Evolutionary conservation across 2,329 filamentous ascomycete genomes (phyloP).

Genomic region (Claviceps maximensis): DNA sequence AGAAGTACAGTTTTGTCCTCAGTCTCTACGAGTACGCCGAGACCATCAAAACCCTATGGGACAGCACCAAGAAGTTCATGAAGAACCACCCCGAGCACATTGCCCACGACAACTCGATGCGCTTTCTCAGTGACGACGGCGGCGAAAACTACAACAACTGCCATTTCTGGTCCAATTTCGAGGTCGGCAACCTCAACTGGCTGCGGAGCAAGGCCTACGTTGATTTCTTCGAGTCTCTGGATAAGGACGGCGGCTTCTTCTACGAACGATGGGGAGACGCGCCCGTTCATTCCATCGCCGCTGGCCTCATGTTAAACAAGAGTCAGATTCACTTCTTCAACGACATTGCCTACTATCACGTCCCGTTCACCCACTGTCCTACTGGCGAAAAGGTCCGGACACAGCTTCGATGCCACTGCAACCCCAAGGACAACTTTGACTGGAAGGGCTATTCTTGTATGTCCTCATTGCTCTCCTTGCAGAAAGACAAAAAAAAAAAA

Average conservation of each 20-base stretch:
- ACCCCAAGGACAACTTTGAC: conserved; percentile 95
- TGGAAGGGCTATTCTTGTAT: conserved; percentile 98
- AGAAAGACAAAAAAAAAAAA: too few relatives aligned
- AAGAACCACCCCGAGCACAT: conserved; percentile 82
- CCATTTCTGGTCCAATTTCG: conserved; percentile 99
- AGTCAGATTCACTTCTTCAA: conserved; percentile 97
- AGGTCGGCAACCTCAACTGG: conserved; percentile 90
- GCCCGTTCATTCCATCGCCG: conserved; percentile 95
- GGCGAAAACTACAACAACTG: conserved; percentile 93
- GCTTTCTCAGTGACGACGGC: conserved; percentile 79
- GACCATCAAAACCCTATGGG: conserved; percentile 93
- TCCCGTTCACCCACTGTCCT: conserved; percentile 95
- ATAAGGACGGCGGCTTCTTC: conserved; percentile 91
- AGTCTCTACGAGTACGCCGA: conserved; percentile 94
- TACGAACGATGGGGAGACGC: conserved; percentile 98
- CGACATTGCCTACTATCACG: conserved; percentile 96
- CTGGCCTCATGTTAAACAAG: conserved; percentile 74
- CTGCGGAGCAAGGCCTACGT: conserved; percentile 77
- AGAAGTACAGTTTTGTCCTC: conserved; percentile 96
- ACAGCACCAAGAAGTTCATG: conserved; percentile 90
- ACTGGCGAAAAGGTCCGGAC: conserved; percentile 74
- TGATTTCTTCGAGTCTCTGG: conserved; percentile 82
- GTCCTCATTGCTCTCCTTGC: conserved; percentile 17
- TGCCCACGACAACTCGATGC: conserved; percentile 70
- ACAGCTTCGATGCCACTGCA: conserved; percentile 85